Evolutionary conservation across 2,329 filamentous ascomycete species (phyloP), one percentile per base, ranked within the genome.

Genomic region (Incumbomyces lentus): DNA sequence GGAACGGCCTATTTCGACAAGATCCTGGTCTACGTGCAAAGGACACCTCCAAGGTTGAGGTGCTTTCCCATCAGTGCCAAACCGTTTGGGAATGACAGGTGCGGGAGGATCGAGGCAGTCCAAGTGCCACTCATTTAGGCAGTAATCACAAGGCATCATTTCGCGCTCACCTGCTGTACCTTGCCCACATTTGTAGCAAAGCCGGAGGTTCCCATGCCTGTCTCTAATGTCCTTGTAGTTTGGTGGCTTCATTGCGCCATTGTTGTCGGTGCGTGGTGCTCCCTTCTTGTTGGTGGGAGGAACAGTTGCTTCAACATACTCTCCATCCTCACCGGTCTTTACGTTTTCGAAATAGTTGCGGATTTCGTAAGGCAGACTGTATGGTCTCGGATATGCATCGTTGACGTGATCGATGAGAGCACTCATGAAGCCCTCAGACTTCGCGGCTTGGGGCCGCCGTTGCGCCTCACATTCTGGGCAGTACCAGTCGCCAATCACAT

Each of bases 91-190:
- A 33, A 87, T 84, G 46, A 84, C 79, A 30, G 88, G 80, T 59
- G 89, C 68, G 30, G 90, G 89, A 22, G 87, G 86, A 60, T 93
- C 82, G 13, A 94, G 70, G 65, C 92, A 98, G 64, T 96, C 90
- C 43, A 95, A 72, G 68, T 98, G 92, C 84, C 89, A 98, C 60
- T 82, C 76, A 30, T 86, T 74, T 11, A 78, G 73, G 65, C 90
- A 98, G 58, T 76, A 78, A 64, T 88, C 88, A 69, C 90, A 98
- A 38, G 84, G 80, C 55, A 95, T 83, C 57, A 96, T 88, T 55
- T 82, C 78, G 19, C 84, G 79, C 33, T 45, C 33, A 52, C 69
- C 68, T 45, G 76, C 69, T 38, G 82, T 77, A 22, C 82, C 75
- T 6, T 48, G 43, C 53, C 84, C 76, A 67, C 90, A 96, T 37